Base-by-base conservation (phyloP, 1,284 basidiomycete species). In the Tylopilus sp. region DNA sequence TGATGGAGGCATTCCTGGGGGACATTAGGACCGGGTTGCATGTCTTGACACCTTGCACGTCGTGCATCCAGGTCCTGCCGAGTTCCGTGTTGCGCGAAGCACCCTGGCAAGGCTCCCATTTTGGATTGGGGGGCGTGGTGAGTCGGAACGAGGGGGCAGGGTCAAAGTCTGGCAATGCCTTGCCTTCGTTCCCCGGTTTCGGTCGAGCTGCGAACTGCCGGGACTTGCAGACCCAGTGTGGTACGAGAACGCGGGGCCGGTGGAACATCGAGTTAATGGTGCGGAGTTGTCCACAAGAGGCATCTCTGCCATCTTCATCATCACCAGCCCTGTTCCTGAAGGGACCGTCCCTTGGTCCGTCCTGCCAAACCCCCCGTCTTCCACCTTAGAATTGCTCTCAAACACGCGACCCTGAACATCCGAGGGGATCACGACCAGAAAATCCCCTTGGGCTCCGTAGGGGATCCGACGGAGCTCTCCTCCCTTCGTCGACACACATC, bases 31-130 rank as follows among this genome's bases (percentile, higher is more conserved):
- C 60, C 56, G 72, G 59, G 52, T 77, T 71, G 67, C 82, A 77
- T 28, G 72, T 70, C 60, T 71, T 74, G 63, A 74, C 76, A 16
- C 65, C 67, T 25, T 60, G 59, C 38, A 63, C 61, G 30, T 66
- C 68, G 44, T 59, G 60, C 52, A 62, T 63, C 68, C 70, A 70
- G 34, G 59, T 56, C 44, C 59, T 56, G 42, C 64, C 63, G 28
- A 59, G 51, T 35, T 59, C 58, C 28, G 64, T 50, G 48, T 69
- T 63, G 12, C 66, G 58, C 16, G 63, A 55, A 16, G 75, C 59
- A 2, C 81, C 81, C 49, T 77, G 69, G 9, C 82, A 81, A 29
- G 75, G 63, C 40, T 71, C 70, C 79, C 81, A 87, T 10, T 59
- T 57, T 11, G 79, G 76, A 54, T 74, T 65, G 1, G 81, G 79